Base-by-base conservation (phyloP, 148 eudicot genomes). In the Hydrangea macrophylla region DNA sequence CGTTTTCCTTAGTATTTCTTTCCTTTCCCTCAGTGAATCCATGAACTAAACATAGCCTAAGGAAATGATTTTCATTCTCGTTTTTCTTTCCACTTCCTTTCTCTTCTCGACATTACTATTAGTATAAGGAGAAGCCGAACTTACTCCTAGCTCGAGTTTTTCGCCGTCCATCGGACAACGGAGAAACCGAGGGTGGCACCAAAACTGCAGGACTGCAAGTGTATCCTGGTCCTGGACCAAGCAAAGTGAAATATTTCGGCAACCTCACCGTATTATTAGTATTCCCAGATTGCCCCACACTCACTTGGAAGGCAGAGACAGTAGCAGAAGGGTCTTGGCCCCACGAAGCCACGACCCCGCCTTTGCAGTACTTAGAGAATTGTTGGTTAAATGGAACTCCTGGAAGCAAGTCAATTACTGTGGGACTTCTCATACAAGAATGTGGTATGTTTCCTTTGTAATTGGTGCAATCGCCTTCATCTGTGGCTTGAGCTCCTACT, bases 391-490 rank as follows among this genome's bases (percentile, higher is more conserved):
- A 85, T 55, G 92, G 89, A 22, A 72, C 82, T 28, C 81, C 87
- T 13, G 89, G 85, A 13, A 88, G 79, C 72, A 88, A 71, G 66
- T 88, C 90, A 6, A 88, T 90, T 48, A 85, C 79, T 25, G 76
- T 75, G 20, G 90, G 93, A 6, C 20, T 78, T 65, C 78, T 83
- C 73, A 74, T 62, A 69, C 92, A 88, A 28, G 87, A 85, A 37
- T 88, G 89, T 1, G 92, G 92, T 30, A 76, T 39, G 53, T 73
- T 77, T 6, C 74, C 81, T 75, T 83, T 83, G 67, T 85, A 88
- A 73, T 81, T 88, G 12, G 89, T 81, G 63, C 92, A 88, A 74
- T 88, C 89, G 3, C 92, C 92, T 79, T 88, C 85, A 20, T 88
- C 84, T 0, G 88, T 85, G 5, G 93, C 70, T 69, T 88, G 86